Evolutionary conservation across 2,329 filamentous ascomycete species (phyloP).

Genomic region (Colletotrichum eremochloae): DNA sequence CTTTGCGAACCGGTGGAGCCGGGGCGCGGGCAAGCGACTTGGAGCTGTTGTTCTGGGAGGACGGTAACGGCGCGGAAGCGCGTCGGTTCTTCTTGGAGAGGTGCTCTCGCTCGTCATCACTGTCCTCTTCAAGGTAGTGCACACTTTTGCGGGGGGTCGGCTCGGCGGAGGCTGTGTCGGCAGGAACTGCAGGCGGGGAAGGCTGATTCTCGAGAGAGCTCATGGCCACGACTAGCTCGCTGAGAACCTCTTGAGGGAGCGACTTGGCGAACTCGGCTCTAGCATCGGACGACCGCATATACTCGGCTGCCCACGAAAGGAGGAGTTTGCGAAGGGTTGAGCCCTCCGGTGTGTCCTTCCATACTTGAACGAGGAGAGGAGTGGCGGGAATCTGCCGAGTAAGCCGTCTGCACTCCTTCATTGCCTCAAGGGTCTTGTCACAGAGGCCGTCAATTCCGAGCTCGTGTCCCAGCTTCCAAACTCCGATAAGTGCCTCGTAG

Average conservation of each 20-base stretch:
- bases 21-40: conserved; percentile 24
- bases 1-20: conserved; percentile 48
- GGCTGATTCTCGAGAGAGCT: conserved; percentile 64
- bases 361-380: conserved; percentile 70
- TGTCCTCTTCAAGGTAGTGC: conserved; percentile 61
- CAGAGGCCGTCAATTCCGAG: conserved; percentile 68
- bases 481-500: conserved; percentile 67
- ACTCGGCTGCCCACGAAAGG: conserved; percentile 73
- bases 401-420: conserved; percentile 67
- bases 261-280: conserved; percentile 71
- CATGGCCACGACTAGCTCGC: conserved; percentile 73
- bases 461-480: conserved; percentile 69
- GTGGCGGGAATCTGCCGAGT: conserved; percentile 70
- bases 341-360: conserved; percentile 72
- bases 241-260: conserved; percentile 72
- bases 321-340: conserved; percentile 71
- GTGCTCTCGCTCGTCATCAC: conserved; percentile 54
- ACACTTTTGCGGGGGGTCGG: conserved; percentile 59
- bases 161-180: conserved; percentile 43
- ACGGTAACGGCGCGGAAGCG: conserved; percentile 51
- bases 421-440: conserved; percentile 67
- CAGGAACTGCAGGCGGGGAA: conserved; percentile 43
- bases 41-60: conserved; percentile 22
- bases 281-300: conserved; percentile 69
- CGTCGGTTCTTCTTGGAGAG: conserved; percentile 59